These are phyloP conservation scores for Angomonas desouzai DNA, from an alignment of 208 protist species.

Conservation along the genomic window DNA sequence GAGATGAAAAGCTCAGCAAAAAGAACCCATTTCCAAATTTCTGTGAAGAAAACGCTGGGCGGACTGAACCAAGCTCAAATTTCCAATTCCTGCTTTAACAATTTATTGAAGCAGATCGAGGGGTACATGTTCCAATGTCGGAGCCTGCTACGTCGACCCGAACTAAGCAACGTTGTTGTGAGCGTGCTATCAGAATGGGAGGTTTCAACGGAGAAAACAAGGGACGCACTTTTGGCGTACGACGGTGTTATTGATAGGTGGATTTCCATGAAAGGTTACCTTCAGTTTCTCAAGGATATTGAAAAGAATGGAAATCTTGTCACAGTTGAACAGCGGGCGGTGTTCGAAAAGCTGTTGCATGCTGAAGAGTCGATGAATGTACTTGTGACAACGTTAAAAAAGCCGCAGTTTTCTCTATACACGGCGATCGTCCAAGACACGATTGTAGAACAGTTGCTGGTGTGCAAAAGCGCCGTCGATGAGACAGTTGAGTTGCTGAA, in stretches of 20 bases:
- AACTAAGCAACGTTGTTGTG: constrained; percentile 48
- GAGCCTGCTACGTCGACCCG: constrained; percentile 38
- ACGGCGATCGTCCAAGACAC: constrained; percentile 89
- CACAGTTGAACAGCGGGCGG: background rate
- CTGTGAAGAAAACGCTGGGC: constrained; percentile 2
- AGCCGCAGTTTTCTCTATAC: constrained; percentile 88
- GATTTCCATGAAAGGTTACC: constrained; percentile 14
- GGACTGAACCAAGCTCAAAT: background rate
- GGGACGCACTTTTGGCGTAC: constrained; percentile 47
- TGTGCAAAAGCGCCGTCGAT: constrained; percentile 84
- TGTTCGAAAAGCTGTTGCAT: constrained; percentile 9
- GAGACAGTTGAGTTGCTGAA: constrained; percentile 85
- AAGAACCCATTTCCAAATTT: constrained; percentile 63
- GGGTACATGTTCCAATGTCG: constrained; percentile 49
- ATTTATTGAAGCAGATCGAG: constrained; percentile 31
- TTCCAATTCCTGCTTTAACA: background rate
- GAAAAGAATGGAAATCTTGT: background rate
- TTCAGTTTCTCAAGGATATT: background rate
- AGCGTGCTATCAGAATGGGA: constrained; percentile 74
- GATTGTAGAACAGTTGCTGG: constrained; percentile 83
- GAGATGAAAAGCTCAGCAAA: constrained; percentile 85
- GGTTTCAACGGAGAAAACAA: constrained; percentile 51
- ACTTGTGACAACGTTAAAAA: constrained; percentile 43
- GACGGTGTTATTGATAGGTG: constrained; percentile 39
- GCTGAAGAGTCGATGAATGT: constrained; percentile 24